Evolutionary conservation across 1,139 yeast genomes (phyloP).

Genomic region (Arxiozyma telluris): DNA sequence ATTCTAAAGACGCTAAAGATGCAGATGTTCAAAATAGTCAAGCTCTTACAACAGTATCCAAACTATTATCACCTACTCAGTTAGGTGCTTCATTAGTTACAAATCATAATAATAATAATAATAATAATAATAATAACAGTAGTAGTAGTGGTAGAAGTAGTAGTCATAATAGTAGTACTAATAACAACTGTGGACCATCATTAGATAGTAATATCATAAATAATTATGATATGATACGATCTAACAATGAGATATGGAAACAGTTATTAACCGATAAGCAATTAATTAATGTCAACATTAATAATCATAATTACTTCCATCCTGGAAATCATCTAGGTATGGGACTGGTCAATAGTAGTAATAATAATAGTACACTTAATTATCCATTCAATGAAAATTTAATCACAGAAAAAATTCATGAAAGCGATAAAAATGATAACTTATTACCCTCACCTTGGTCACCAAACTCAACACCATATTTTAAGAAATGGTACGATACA

Average conservation of each 20-base stretch:
- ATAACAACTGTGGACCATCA: no score
- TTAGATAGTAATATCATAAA: no score
- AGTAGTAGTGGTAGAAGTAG: no score
- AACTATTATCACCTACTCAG: slow-evolving; percentile 3
- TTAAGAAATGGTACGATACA: slow-evolving; percentile 55
- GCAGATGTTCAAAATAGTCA: background rate
- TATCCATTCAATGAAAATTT: slow-evolving; percentile 5
- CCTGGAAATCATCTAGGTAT: background rate
- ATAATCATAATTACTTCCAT: slow-evolving; percentile 22
- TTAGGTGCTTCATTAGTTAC: slow-evolving; percentile 2
- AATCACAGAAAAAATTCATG: background rate
- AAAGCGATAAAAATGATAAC: background rate
- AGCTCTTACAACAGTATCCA: slow-evolving; percentile 2
- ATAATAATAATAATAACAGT: background rate
- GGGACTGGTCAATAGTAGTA: background rate
- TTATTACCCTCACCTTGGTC: slow-evolving; percentile 30
- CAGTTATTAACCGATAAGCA: slow-evolving; percentile 6
- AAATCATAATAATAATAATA: slow-evolving; percentile 6
- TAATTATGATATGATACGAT: background rate
- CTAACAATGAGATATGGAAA: background rate
- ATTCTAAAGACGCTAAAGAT: background rate
- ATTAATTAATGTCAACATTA: slow-evolving; percentile 25
- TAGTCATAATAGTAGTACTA: background rate
- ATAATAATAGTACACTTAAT: background rate
- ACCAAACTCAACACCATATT: slow-evolving; percentile 25